Percentiles rank a stretch among this genome's conserved stretches.
phyloP scores from a whole-genome alignment of 2,329 filamentous ascomycete species.

The Xylariaceae sp. region DNA sequence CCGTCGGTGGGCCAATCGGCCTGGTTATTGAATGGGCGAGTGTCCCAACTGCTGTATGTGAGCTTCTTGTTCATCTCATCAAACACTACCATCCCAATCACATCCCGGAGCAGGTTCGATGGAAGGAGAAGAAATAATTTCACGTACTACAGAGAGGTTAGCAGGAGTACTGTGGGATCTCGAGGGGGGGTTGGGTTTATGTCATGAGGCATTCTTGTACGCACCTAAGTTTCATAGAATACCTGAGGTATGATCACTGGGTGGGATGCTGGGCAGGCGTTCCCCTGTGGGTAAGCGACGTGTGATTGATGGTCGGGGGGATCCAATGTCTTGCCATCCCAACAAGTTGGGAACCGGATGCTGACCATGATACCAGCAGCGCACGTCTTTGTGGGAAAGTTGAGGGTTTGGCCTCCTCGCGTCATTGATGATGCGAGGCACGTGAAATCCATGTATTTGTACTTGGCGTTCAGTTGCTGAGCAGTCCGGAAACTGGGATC shows the following conservation, averaged over 20 bases:
- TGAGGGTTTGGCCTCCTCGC: conserved; percentile 21
- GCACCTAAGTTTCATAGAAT: conserved; percentile 37
- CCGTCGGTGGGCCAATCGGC: conserved; percentile 31
- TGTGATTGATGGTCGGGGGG: conserved; percentile 27
- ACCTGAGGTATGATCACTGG: conserved; percentile 31
- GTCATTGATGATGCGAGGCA: conserved; percentile 24
- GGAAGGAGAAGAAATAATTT: too few relatives aligned
- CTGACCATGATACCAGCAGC: conserved; percentile 22
- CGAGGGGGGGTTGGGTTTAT: too few relatives aligned
- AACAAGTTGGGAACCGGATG: conserved; percentile 22
- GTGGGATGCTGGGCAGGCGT: conserved; percentile 26
- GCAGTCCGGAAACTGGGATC: conserved; percentile 27
- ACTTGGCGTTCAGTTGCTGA: conserved; percentile 21
- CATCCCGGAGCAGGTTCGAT: too few relatives aligned
- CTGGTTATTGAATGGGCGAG: conserved; percentile 30
- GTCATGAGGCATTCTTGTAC: too few relatives aligned
- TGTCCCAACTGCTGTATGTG: too few relatives aligned
- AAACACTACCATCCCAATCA: too few relatives aligned
- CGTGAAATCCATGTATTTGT: conserved; percentile 26
- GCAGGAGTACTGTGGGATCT: too few relatives aligned
- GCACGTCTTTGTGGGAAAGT: conserved; percentile 21
- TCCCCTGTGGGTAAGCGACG: conserved; percentile 25
- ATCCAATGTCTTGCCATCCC: conserved; percentile 28
- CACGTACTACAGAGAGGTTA: too few relatives aligned
- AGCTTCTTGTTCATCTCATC: too few relatives aligned